These are phyloP conservation scores for Sordaria brevicollis DNA, from an alignment of 495 filamentous ascomycete genomes.

Conservation along the genomic window DNA sequence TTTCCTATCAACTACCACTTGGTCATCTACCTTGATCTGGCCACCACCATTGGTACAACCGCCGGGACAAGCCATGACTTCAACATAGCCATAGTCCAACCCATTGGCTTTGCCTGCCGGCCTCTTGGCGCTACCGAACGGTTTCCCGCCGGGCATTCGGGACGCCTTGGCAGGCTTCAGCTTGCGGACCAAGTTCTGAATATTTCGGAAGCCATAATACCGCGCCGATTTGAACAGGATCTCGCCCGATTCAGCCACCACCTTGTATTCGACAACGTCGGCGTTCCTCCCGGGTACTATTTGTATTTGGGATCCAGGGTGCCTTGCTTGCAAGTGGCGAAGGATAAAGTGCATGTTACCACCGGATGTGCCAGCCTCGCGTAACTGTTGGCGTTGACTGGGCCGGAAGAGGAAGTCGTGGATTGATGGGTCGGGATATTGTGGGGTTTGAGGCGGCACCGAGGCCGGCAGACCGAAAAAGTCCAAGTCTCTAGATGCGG, in stretches of 20 bases:
- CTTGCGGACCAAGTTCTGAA: slow-evolving; percentile 87
- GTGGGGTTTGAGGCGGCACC: slow-evolving; percentile 28
- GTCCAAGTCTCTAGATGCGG: slow-evolving; percentile 62
- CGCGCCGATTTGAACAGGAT: slow-evolving; percentile 70
- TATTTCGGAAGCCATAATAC: slow-evolving; percentile 96
- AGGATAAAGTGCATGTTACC: slow-evolving; percentile 82
- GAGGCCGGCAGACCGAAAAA: slow-evolving; percentile 58
- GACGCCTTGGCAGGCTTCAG: slow-evolving; percentile 69
- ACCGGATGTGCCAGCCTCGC: slow-evolving; percentile 64
- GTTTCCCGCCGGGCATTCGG: slow-evolving; percentile 64
- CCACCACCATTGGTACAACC: slow-evolving; percentile 97
- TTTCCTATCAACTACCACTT: slow-evolving; percentile 37
- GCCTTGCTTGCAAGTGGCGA: slow-evolving; percentile 51
- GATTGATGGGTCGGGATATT: slow-evolving; percentile 62
- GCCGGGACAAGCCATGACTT: slow-evolving; percentile 98
- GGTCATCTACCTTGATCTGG: slow-evolving; percentile 82
- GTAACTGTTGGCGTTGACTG: slow-evolving; percentile 12
- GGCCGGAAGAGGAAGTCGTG: slow-evolving; percentile 59
- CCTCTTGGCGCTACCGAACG: slow-evolving; percentile 34
- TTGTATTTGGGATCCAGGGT: slow-evolving; percentile 58
- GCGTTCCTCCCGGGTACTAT: slow-evolving; percentile 72
- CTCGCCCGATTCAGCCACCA: slow-evolving; percentile 44
- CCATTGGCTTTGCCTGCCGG: slow-evolving; percentile 30
- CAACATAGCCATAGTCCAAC: slow-evolving; percentile 75
- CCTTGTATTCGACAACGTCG: slow-evolving; percentile 76